A percentile compares a stretch with the other conserved stretches of the same genome.
phyloP scores from a whole-genome alignment of 257 asterid genomes.

The Nyctanthes arbortristis region DNA sequence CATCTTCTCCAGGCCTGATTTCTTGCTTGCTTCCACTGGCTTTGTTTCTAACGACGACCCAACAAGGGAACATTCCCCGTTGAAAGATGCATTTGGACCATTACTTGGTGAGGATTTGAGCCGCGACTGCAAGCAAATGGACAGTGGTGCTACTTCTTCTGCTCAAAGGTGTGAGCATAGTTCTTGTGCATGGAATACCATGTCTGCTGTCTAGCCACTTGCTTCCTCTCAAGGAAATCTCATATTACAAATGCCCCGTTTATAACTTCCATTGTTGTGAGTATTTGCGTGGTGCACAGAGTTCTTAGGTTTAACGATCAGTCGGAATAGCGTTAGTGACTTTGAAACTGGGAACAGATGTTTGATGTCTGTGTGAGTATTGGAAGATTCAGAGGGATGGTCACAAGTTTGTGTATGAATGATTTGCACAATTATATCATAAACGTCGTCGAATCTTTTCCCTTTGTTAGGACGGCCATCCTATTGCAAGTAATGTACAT shows the following conservation, averaged over 20 bases:
- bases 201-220: constrained; percentile 25
- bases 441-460: too few species aligned
- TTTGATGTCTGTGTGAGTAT: not conserved
- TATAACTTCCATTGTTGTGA: constrained; percentile 13
- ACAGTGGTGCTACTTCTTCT: constrained; percentile 23
- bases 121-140: constrained; percentile 28
- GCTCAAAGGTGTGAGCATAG: constrained; percentile 25
- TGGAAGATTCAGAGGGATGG: not conserved
- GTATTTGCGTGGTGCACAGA: not conserved
- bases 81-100: constrained; percentile 26
- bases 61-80: constrained; percentile 27
- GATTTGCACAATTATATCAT: not conserved
- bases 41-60: constrained; percentile 37
- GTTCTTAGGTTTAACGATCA: not conserved
- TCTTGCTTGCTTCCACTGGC: constrained; percentile 49
- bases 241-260: constrained; percentile 1
- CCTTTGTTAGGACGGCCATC: too few species aligned
- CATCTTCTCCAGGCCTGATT: constrained; percentile 54
- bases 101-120: constrained; percentile 29
- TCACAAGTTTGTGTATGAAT: not conserved
- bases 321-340: not conserved
- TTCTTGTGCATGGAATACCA: constrained; percentile 32
- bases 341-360: constrained; percentile 4
- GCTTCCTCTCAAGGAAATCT: constrained; percentile 11
- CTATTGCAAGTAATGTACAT: too few species aligned